phyloP scores from a whole-genome alignment of 768 basidiomycete genomes.

The Lactarius sp. region DNA sequence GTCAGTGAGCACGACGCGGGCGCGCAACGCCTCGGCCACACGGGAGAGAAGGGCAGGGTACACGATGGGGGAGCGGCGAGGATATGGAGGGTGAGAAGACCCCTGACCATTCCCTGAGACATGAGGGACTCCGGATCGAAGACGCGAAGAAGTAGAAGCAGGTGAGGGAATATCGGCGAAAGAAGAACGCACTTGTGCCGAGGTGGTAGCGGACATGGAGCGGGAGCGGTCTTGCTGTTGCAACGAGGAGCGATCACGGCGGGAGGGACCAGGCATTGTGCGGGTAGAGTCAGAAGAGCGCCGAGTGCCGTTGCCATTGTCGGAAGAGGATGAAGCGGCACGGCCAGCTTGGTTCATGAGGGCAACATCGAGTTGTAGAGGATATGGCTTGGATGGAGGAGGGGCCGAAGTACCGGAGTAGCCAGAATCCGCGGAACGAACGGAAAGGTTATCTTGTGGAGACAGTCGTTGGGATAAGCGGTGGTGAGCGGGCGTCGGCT shows the following conservation, averaged over 20 bases:
- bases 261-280: conserved; percentile 52
- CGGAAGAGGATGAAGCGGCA: conserved; percentile 36
- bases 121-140: conserved; percentile 33
- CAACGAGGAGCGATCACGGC: conserved; percentile 50
- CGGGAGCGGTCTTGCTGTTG: conserved; percentile 60
- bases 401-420: conserved; percentile 27
- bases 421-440: conserved; percentile 37
- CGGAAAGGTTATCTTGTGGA: conserved; percentile 36
- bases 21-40: conserved; percentile 89
- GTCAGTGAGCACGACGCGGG: conserved; percentile 72
- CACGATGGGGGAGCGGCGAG: conserved; percentile 66
- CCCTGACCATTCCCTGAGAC: conserved; percentile 31
- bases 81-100: conserved; percentile 19
- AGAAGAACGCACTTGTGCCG: conserved; percentile 43
- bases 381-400: conserved; percentile 37
- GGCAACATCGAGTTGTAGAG: conserved; percentile 58
- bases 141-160: conserved; percentile 31
- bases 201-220: conserved; percentile 66
- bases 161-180: conserved; percentile 33
- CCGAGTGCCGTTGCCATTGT: conserved; percentile 36
- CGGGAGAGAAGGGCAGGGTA: conserved; percentile 96
- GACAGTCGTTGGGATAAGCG: conserved; percentile 22
- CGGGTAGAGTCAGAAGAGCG: conserved; percentile 69
- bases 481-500: conserved; percentile 23
- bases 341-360: conserved; percentile 29